phyloP scores from a whole-genome alignment of 768 basidiomycete species.

The Russula dissimulans region DNA sequence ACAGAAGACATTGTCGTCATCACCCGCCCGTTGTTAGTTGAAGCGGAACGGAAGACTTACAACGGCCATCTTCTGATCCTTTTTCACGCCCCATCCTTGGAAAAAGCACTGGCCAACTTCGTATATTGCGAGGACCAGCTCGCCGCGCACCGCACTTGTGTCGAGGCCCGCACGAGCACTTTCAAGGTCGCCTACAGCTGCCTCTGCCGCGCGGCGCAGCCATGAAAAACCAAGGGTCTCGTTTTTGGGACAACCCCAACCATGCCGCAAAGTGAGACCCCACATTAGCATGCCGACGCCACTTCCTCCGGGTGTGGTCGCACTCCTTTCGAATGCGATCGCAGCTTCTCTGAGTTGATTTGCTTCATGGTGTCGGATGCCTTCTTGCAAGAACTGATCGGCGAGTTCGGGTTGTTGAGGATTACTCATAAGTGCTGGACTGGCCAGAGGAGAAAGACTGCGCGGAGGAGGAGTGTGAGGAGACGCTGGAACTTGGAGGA shows the following conservation, averaged over 20 bases:
- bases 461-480: constrained; percentile 8
- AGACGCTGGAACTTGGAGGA: constrained; percentile 18
- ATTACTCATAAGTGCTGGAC: constrained; percentile 10
- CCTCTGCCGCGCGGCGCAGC: constrained; percentile 74
- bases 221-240: constrained; percentile 75
- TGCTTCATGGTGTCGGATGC: constrained; percentile 70
- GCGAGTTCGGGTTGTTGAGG: constrained; percentile 31
- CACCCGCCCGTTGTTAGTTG: not conserved
- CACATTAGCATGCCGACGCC: constrained; percentile 91
- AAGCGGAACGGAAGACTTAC: constrained; percentile 34
- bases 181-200: constrained; percentile 70
- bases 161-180: constrained; percentile 47
- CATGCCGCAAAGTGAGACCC: constrained; percentile 75
- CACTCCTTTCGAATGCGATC: constrained; percentile 64
- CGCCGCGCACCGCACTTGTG: constrained; percentile 48
- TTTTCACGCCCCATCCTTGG: constrained; percentile 82
- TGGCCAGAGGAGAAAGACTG: not conserved
- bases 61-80: constrained; percentile 86
- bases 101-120: constrained; percentile 92
- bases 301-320: constrained; percentile 67
- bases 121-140: constrained; percentile 82
- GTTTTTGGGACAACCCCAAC: constrained; percentile 80
- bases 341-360: constrained; percentile 64
- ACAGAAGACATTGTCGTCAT: not conserved
- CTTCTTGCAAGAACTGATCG: constrained; percentile 63